Conservation (phyloP, 2,329 filamentous ascomycete species). For the Rhinocladiella similis region DNA sequence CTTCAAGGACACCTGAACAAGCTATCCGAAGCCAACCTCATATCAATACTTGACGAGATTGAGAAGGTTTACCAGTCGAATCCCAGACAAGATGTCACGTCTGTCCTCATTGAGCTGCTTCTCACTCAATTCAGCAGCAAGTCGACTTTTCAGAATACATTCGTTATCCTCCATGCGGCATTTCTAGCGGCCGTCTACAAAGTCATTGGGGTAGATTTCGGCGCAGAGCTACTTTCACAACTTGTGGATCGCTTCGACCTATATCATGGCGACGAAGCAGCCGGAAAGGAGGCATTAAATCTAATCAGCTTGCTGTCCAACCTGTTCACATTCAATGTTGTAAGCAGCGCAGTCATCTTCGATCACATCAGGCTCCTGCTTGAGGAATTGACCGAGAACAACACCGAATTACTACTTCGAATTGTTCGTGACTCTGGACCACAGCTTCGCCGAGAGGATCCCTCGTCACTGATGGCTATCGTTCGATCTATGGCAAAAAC, state of each 20-base stretch:
- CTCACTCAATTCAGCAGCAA: conserved; percentile 78
- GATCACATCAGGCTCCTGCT: conserved; percentile 85
- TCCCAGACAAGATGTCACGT: conserved; percentile 84
- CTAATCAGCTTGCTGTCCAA: conserved; percentile 79
- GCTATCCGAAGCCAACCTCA: conserved; percentile 84
- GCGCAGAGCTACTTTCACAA: conserved; percentile 78
- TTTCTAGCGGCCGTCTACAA: conserved; percentile 89
- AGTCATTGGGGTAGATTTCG: conserved; percentile 83
- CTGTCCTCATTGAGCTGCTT: conserved; percentile 73
- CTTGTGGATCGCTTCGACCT: conserved; percentile 73
- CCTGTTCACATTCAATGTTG: conserved; percentile 88
- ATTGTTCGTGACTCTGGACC: conserved; percentile 79
- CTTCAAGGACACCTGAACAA: conserved; percentile 89
- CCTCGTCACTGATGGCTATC: conserved; percentile 84
- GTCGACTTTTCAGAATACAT: conserved; percentile 78
- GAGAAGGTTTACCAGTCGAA: conserved; percentile 81
- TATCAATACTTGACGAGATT: conserved; percentile 79
- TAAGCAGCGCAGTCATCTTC: conserved; percentile 80
- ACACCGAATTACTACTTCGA: conserved; percentile 83
- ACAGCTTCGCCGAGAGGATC: conserved; percentile 84
- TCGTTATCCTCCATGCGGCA: conserved; percentile 85
- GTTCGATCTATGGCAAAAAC: conserved; percentile 74
- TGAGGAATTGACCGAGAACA: conserved; percentile 72
- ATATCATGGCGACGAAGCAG: conserved; percentile 51
- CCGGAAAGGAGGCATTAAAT: conserved; percentile 68